A percentile compares a stretch with the other conserved stretches of the same genome.
Conservation (phyloP, 495 filamentous ascomycete genomes). For the Hypoxylon cercidicola region DNA sequence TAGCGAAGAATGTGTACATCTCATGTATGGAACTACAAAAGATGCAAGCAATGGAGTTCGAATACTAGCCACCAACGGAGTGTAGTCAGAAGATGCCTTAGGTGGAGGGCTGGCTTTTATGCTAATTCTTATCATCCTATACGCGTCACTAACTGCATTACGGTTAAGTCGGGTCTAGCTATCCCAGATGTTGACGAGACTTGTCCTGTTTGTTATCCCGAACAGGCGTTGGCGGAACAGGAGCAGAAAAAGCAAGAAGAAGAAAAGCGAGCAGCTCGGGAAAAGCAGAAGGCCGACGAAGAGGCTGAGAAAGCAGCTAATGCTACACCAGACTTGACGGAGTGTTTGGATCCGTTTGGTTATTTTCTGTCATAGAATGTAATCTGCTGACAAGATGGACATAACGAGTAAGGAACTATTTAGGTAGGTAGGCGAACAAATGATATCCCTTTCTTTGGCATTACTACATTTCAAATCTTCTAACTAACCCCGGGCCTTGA, state of each 20-base stretch:
- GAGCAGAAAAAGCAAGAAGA: conserved; percentile 13
- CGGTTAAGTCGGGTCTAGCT: background rate
- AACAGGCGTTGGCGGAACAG: conserved; percentile 18
- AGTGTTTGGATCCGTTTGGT: background rate
- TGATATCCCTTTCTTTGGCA: too few relatives aligned
- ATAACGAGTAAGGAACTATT: background rate
- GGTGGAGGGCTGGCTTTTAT: conserved; percentile 8
- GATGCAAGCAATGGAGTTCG: conserved; percentile 9
- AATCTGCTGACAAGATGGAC: background rate
- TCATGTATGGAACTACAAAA: conserved; percentile 5
- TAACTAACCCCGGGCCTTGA: too few relatives aligned
- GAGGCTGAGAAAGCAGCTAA: background rate
- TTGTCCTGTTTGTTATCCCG: conserved; percentile 32
- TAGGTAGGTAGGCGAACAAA: conserved; percentile 1
- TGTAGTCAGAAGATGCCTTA: background rate
- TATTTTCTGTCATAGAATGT: background rate
- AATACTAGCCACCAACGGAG: background rate
- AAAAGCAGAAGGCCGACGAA: conserved; percentile 7
- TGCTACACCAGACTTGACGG: background rate
- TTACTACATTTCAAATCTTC: too few relatives aligned
- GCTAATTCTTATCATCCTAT: conserved; percentile 24
- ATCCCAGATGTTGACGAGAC: conserved; percentile 19
- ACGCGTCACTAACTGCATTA: conserved; percentile 13
- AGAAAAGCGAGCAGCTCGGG: background rate
- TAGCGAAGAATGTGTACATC: background rate